Conservation (phyloP, 2,329 filamentous ascomycete genomes). For the Cladophialophora psammophila region DNA sequence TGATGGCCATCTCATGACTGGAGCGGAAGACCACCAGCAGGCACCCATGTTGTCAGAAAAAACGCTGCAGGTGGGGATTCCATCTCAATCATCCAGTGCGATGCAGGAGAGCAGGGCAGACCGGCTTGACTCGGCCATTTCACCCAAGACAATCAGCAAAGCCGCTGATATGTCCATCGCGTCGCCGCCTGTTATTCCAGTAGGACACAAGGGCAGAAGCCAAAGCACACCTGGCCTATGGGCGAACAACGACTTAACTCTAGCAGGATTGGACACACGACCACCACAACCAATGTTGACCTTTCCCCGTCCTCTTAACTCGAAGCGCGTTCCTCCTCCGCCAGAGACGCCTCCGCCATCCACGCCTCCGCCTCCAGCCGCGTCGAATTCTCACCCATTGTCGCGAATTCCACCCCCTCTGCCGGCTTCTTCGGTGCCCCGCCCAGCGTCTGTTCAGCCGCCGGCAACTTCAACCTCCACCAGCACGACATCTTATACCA, state of each 20-base stretch:
- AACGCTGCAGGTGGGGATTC: background rate
- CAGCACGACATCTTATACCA: slow-evolving; percentile 1
- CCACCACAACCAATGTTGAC: slow-evolving; percentile 8
- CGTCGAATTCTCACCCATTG: slow-evolving; percentile 36
- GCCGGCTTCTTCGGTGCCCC: slow-evolving; percentile 17
- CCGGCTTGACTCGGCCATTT: slow-evolving; percentile 27
- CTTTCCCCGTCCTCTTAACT: slow-evolving; percentile 29
- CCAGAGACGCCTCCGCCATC: slow-evolving; percentile 25
- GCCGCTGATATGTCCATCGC: slow-evolving; percentile 32
- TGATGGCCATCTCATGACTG: slow-evolving; percentile 3
- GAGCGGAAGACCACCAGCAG: slow-evolving; percentile 1
- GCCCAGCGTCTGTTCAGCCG: background rate
- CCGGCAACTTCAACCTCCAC: background rate
- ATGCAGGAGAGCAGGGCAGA: background rate
- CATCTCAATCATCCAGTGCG: background rate
- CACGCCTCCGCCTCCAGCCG: slow-evolving; percentile 39
- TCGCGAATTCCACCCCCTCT: slow-evolving; percentile 27
- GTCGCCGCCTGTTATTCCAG: slow-evolving; percentile 17
- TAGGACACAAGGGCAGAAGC: slow-evolving; percentile 18
- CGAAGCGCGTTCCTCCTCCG: slow-evolving; percentile 33
- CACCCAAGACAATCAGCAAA: slow-evolving; percentile 35
- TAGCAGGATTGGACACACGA: slow-evolving; percentile 6
- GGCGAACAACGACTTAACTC: slow-evolving; percentile 9
- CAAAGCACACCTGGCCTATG: slow-evolving; percentile 27
- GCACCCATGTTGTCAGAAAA: background rate